Conservation (phyloP, 345 rosid genomes). For the Citrus sinensis region DNA sequence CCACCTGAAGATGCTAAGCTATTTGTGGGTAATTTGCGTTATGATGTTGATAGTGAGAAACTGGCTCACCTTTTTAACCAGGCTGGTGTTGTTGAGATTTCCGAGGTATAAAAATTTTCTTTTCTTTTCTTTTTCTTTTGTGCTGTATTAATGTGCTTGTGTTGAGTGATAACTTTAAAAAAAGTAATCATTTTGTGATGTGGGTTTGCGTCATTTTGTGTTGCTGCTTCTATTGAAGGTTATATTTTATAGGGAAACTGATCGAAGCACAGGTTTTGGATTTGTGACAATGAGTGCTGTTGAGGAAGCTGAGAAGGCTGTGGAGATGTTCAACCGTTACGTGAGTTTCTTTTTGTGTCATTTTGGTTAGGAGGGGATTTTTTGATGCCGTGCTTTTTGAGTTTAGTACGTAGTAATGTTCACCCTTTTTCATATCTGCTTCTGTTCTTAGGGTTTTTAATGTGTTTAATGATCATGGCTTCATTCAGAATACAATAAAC, state of each 20-base stretch:
- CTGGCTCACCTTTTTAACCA: conserved; percentile 45
- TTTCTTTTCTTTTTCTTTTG: not conserved
- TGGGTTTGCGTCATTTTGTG: not conserved
- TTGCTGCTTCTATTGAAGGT: conserved; percentile 26
- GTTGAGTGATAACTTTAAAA: not conserved
- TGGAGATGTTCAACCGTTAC: conserved; percentile 35
- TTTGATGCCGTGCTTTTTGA: not conserved
- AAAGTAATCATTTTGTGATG: not conserved
- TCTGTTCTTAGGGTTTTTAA: not conserved
- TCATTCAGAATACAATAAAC: not conserved
- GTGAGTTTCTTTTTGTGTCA: conserved; percentile 23
- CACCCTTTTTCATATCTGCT: not conserved
- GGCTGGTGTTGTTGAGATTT: conserved; percentile 49
- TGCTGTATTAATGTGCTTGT: not conserved
- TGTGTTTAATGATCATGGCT: not conserved
- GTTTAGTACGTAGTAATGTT: not conserved
- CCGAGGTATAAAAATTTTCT: conserved; percentile 32
- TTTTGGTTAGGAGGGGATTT: not conserved
- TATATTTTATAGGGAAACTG: conserved; percentile 39
- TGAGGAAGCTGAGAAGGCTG: conserved; percentile 52
- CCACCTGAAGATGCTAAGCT: conserved; percentile 46
- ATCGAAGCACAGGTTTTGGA: conserved; percentile 52
- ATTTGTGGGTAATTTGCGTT: conserved; percentile 50
- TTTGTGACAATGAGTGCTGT: conserved; percentile 51
- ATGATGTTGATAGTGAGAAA: conserved; percentile 42